Percentiles rank a stretch among this genome's conserved stretches.
phyloP scores from a whole-genome alignment of 140 eudicot species.

The Ambrosia hybrid region DNA sequence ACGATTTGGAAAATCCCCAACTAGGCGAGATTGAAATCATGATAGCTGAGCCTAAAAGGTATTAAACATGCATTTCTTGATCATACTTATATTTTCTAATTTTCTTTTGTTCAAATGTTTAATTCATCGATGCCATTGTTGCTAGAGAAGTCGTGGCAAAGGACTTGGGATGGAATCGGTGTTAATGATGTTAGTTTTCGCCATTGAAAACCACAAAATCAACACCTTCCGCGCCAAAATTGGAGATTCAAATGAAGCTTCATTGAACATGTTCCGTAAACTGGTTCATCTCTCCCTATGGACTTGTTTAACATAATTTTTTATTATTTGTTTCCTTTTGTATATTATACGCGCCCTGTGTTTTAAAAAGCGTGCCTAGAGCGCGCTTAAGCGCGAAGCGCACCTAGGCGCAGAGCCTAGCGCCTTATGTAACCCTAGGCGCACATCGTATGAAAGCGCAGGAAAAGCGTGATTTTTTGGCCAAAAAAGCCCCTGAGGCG shows the following conservation, averaged over 20 bases:
- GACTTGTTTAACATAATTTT: conserved; percentile 5
- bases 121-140: conserved; percentile 22
- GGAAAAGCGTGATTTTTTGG: too few relatives aligned
- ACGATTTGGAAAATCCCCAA: conserved; percentile 72
- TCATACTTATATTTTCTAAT: not conserved
- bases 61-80: conserved; percentile 1
- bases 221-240: conserved; percentile 72
- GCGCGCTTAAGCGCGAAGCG: too few relatives aligned
- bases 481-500: too few relatives aligned
- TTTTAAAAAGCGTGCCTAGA: too few relatives aligned
- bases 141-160: conserved; percentile 81
- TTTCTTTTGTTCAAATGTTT: not conserved
- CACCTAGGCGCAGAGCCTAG: too few relatives aligned
- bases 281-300: conserved; percentile 48
- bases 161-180: conserved; percentile 88
- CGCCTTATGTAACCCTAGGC: too few relatives aligned
- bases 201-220: conserved; percentile 62
- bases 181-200: conserved; percentile 74
- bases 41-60: conserved; percentile 94
- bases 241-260: conserved; percentile 80
- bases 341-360: not conserved
- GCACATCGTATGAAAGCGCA: too few relatives aligned
- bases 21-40: conserved; percentile 88
- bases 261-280: conserved; percentile 62
- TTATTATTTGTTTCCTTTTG: not conserved